These are phyloP conservation scores for Xylaria curta DNA, from an alignment of 495 filamentous ascomycete genomes.

Conservation along the genomic window DNA sequence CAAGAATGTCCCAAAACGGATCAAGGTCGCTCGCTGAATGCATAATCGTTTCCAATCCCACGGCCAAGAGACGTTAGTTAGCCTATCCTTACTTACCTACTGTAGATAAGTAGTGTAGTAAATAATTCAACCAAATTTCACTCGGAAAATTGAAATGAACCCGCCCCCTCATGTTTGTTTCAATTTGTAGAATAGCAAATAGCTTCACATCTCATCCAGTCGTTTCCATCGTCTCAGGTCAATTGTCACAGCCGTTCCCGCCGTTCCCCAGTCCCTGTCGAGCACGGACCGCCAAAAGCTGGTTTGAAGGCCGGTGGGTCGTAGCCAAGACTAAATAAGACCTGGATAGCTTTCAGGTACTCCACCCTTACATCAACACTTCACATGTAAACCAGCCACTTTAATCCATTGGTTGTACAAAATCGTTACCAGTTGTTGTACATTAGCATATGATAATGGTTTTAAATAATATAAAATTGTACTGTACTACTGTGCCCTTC, in stretches of 20 bases:
- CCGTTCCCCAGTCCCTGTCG: not conserved
- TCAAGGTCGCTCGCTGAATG: not conserved
- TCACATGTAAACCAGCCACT: not conserved
- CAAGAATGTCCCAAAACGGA: conserved; percentile 29
- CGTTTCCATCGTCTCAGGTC: not conserved
- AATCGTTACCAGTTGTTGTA: not conserved
- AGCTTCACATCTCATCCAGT: not conserved
- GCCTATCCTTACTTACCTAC: not conserved
- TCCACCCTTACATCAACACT: not conserved
- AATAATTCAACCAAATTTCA: not conserved
- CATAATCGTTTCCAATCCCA: conserved; percentile 5
- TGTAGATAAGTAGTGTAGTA: not conserved
- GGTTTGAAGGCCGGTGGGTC: not conserved
- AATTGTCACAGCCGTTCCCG: not conserved
- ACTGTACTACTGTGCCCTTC: not conserved
- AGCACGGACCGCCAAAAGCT: not conserved
- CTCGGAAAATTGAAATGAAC: not conserved
- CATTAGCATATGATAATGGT: not conserved
- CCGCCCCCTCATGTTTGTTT: not conserved
- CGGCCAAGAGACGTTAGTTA: conserved; percentile 6
- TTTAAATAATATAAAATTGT: not conserved
- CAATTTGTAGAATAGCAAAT: not conserved
- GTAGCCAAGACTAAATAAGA: not conserved
- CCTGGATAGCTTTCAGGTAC: not conserved
- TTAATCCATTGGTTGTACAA: not conserved